Evolutionary conservation across 208 protist species (phyloP), one percentile per base, ranked within the genome.

Genomic region (Vickermania ingenoplastis): DNA sequence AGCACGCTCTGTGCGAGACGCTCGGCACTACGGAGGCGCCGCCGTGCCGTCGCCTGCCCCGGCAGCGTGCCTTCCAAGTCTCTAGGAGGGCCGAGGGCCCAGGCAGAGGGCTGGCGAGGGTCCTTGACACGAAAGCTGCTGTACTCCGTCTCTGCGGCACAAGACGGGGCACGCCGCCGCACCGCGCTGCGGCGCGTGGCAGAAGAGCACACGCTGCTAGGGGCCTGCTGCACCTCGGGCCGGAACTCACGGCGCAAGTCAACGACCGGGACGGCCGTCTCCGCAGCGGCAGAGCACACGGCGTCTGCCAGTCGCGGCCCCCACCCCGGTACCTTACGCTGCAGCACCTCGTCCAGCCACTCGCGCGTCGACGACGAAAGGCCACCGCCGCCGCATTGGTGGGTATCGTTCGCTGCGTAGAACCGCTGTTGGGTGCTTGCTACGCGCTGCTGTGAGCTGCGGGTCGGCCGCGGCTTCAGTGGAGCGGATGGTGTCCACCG

Each of bases 41-140:
- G 76, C 14, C 71, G 71, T 22, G 71, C 51, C 0, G 70, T 66
- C 1, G 75, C 56, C 30, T 55, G 61, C 1, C 75, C 75, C 5
- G 75, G 75, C 26, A 81, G 66, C 45, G 69, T 59, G 17, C 55
- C 30, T 1, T 73, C 22, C 11, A 48, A 53, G 14, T 73, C 62
- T 13, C 71, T 57, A 41, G 53, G 52, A 28, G 85, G 81, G 17
- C 75, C 82, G 41, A 83, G 60, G 4, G 85, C 80, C 81, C 85
- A 92, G 27, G 85, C 75, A 11, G 85, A 92, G 24, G 81, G 81
- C 30, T 69, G 75, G 23, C 64, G 57, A 22, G 81, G 78, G 53
- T 88, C 71, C 50, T 79, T 75, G 11, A 85, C 67, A 23, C 48
- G 58, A 11, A 88, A 67, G 23, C 78, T 82, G 17, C 80, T 89